Conservation (phyloP, 1,284 basidiomycete species). For the Heterobasidion irregulare region DNA sequence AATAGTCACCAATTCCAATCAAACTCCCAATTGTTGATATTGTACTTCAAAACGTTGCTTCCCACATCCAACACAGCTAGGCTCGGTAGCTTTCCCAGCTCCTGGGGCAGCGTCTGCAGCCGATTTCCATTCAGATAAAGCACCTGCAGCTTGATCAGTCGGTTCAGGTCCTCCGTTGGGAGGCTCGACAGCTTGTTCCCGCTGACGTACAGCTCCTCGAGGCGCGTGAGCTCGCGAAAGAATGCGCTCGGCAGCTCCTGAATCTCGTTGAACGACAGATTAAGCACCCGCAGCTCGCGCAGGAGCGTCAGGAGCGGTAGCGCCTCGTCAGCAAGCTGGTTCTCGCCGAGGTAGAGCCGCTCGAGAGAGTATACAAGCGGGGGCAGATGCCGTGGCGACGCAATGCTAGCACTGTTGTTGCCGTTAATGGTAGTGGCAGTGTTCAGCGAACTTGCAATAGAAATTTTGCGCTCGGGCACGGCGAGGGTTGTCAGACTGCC, state of each 20-base stretch:
- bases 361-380: constrained; percentile 71
- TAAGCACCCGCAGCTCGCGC: constrained; percentile 75
- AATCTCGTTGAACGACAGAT: constrained; percentile 94
- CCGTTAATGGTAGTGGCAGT: not conserved
- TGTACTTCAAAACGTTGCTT: constrained; percentile 94
- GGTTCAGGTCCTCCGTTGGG: constrained; percentile 81
- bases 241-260: constrained; percentile 81
- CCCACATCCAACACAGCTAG: constrained; percentile 89
- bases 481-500: constrained; percentile 1
- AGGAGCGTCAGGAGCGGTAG: constrained; percentile 73
- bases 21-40: constrained; percentile 98
- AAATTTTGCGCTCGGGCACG: constrained; percentile 33
- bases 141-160: constrained; percentile 58
- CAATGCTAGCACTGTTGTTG: not conserved
- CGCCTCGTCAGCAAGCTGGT: constrained; percentile 78
- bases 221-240: constrained; percentile 56
- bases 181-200: constrained; percentile 90
- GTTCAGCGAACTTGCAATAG: constrained; percentile 25
- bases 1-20: constrained; percentile 95
- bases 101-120: constrained; percentile 87
- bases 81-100: constrained; percentile 78
- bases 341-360: constrained; percentile 85
- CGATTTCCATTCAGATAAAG: constrained; percentile 94
- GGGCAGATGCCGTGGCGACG: constrained; percentile 31
- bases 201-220: constrained; percentile 89